phyloP scores from a whole-genome alignment of 164 flowering plant genomes.

The Dillenia turbinata region DNA sequence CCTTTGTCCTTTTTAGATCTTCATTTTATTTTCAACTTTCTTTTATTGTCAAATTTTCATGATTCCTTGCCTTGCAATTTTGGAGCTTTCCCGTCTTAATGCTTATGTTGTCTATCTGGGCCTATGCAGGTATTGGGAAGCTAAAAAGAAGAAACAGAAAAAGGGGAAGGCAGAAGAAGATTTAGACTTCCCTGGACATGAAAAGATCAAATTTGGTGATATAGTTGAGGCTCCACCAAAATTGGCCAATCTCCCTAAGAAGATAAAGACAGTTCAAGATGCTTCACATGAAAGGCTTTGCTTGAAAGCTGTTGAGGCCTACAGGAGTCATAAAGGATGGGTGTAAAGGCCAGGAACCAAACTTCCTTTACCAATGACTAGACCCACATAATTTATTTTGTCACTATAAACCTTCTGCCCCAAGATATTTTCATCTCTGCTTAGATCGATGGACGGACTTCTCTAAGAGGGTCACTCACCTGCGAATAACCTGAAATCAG shows the following conservation, averaged over 20 bases:
- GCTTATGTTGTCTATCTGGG: neutral
- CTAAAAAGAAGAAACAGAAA: conserved; percentile 61
- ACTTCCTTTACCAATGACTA: conserved; percentile 35
- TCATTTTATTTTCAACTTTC: too few species aligned
- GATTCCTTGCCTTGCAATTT: too few species aligned
- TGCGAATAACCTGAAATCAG: too few species aligned
- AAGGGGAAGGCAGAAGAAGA: conserved; percentile 40
- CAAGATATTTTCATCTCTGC: too few species aligned
- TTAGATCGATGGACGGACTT: too few species aligned
- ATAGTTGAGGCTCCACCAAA: conserved; percentile 93
- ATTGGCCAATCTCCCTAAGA: conserved; percentile 38
- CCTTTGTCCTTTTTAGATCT: too few species aligned
- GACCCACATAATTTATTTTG: neutral
- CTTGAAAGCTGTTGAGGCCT: conserved; percentile 75
- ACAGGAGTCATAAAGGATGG: conserved; percentile 82
- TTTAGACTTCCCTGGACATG: conserved; percentile 53
- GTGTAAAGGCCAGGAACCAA: conserved; percentile 67
- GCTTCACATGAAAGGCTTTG: conserved; percentile 83
- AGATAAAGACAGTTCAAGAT: conserved; percentile 37
- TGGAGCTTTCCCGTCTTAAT: too few species aligned
- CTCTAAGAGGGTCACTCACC: too few species aligned
- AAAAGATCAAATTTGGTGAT: conserved; percentile 72
- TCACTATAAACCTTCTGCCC: too few species aligned
- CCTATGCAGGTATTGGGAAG: conserved; percentile 54
- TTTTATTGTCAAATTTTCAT: too few species aligned